These are phyloP conservation scores for Suillus bovinus DNA, from an alignment of 768 basidiomycete species.

Conservation along the genomic window DNA sequence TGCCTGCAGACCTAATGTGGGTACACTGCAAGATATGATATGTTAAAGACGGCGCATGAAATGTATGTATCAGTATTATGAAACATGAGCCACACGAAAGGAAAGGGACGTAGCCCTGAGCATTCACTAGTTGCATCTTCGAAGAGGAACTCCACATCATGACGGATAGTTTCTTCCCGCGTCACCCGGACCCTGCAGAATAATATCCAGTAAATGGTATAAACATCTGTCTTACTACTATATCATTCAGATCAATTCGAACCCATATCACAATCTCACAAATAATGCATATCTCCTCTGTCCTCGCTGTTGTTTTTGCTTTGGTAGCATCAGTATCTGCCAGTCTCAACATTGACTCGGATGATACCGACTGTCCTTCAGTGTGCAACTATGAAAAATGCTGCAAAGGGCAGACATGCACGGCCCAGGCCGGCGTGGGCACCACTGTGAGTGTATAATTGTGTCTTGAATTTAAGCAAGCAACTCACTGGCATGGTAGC, in stretches of 20 bases:
- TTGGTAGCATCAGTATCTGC: background rate
- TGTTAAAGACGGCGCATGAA: no score
- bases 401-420: background rate
- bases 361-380: no score
- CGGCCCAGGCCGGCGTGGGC: no score
- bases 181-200: background rate
- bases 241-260: no score
- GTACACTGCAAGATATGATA: no score
- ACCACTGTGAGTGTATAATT: background rate
- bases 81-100: no score
- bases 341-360: background rate
- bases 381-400: rapidly evolving
- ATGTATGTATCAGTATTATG: no score
- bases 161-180: background rate
- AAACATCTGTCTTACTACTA: background rate
- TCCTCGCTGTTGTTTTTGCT: background rate
- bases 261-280: background rate
- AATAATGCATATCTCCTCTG: background rate
- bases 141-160: background rate
- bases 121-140: background rate
- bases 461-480: background rate
- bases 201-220: background rate
- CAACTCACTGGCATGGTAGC: background rate
- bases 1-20: no score
- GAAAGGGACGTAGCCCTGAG: no score